Percentiles rank a stretch among this genome's conserved stretches.
These are phyloP conservation scores for Mycena leptocephala DNA, from an alignment of 768 basidiomycete genomes.

Conservation along the genomic window DNA sequence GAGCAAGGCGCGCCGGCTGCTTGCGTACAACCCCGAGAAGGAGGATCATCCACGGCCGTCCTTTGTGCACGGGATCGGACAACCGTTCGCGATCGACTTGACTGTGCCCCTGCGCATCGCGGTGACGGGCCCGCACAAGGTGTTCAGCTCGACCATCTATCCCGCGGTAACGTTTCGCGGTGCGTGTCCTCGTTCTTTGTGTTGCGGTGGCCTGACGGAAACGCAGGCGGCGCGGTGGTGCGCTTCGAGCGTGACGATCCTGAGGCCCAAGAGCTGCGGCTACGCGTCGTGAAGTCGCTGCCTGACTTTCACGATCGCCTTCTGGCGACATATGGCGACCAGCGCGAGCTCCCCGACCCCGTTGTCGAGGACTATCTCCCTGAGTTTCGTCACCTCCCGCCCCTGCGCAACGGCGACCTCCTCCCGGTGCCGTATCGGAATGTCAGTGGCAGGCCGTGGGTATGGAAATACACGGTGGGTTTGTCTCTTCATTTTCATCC, in stretches of 20 bases:
- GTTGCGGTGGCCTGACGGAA: not conserved
- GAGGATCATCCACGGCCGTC: fast-evolving
- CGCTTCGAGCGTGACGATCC: not conserved
- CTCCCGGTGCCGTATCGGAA: not conserved
- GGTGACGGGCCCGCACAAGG: not conserved
- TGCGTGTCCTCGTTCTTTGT: not conserved
- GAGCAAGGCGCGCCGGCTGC: not conserved
- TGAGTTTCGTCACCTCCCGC: not conserved
- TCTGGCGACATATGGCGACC: not conserved
- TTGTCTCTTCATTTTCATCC: not conserved
- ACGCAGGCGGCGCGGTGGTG: not conserved
- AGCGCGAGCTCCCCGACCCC: not conserved
- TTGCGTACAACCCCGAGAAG: not conserved
- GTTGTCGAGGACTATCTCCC: not conserved
- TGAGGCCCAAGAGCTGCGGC: not conserved
- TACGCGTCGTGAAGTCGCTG: not conserved
- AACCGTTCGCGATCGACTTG: slow-evolving; percentile 1
- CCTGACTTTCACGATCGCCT: not conserved
- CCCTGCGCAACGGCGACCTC: not conserved
- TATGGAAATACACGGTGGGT: not conserved
- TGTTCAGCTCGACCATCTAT: not conserved
- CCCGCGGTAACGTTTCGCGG: not conserved
- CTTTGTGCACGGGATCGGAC: not conserved
- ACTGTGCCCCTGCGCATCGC: not conserved
- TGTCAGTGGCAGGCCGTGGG: not conserved